Percentiles rank a stretch among this genome's conserved stretches.
Conservation (phyloP, 805 yeast species). For the Wickerhamomyces xylosicus region DNA sequence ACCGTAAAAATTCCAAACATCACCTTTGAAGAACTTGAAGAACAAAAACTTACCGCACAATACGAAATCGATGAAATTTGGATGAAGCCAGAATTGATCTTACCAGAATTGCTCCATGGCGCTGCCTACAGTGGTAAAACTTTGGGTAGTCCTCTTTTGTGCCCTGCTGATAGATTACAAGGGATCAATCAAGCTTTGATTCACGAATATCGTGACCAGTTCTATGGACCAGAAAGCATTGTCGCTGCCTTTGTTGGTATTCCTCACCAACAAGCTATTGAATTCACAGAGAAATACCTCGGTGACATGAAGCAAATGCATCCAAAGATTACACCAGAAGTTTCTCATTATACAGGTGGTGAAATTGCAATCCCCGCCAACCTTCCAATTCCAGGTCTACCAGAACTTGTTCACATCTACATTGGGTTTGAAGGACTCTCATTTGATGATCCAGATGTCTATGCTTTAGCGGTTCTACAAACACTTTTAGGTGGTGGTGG, state of each 20-base stretch:
- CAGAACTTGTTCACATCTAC: conserved; percentile 73
- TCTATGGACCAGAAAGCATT: conserved; percentile 70
- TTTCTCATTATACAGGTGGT: conserved; percentile 52
- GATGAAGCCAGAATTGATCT: conserved; percentile 70
- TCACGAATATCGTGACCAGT: conserved; percentile 46
- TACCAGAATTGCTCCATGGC: conserved; percentile 86
- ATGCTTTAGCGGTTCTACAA: conserved; percentile 84
- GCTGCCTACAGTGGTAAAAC: conserved; percentile 68
- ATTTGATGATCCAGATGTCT: conserved; percentile 74
- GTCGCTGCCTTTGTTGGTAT: conserved; percentile 89
- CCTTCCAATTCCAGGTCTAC: conserved; percentile 37
- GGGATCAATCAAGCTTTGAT: conserved; percentile 43
- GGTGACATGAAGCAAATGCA: conserved; percentile 43
- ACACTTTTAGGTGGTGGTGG: conserved; percentile 94
- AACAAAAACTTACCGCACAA: conserved; percentile 60
- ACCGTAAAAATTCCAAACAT: conserved; percentile 67
- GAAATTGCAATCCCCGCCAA: conserved; percentile 41
- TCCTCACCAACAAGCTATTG: conserved; percentile 55
- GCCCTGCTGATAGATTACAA: conserved; percentile 62
- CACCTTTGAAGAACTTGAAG: conserved; percentile 59
- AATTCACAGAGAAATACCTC: conserved; percentile 49
- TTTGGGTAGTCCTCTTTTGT: conserved; percentile 76
- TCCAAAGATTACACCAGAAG: conserved; percentile 20
- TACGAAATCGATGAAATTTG: conserved; percentile 80
- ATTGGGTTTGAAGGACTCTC: conserved; percentile 85